phyloP scores from a whole-genome alignment of 805 yeast genomes.

The Metschnikowia bowlesiae region DNA sequence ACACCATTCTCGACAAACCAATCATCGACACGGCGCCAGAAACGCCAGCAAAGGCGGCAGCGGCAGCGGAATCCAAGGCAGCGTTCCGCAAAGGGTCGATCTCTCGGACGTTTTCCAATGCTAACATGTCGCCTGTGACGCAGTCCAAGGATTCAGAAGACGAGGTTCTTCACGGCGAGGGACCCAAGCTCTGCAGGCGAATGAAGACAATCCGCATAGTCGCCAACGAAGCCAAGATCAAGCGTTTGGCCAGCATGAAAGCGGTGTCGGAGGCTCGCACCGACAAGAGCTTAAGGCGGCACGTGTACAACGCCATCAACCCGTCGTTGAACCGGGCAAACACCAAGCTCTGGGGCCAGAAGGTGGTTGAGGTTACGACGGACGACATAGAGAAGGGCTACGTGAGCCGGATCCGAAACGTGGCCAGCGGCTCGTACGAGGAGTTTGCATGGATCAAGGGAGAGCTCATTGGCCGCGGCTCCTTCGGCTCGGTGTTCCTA shows the following conservation, averaged over 20 bases:
- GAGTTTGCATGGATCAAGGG: slow-evolving; percentile 98
- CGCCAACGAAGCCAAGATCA: slow-evolving; percentile 75
- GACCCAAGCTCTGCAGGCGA: slow-evolving; percentile 48
- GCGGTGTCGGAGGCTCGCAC: slow-evolving; percentile 9
- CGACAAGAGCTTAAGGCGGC: neutral
- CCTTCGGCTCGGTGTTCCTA: slow-evolving; percentile 89
- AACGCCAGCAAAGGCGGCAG: slow-evolving; percentile 37
- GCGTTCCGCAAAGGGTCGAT: slow-evolving; percentile 20
- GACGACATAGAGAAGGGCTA: slow-evolving; percentile 58
- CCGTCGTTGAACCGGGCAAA: slow-evolving; percentile 55
- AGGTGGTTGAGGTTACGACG: slow-evolving; percentile 84
- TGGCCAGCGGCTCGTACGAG: slow-evolving; percentile 58
- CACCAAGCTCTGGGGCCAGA: slow-evolving; percentile 98
- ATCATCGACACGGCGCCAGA: slow-evolving; percentile 67
- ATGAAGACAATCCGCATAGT: slow-evolving; percentile 91
- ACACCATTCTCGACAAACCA: slow-evolving; percentile 87
- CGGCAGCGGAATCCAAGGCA: slow-evolving; percentile 21
- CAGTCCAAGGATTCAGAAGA: slow-evolving; percentile 26
- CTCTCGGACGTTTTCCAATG: slow-evolving; percentile 42
- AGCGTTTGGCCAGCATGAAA: slow-evolving; percentile 27
- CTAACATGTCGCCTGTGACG: slow-evolving; percentile 34
- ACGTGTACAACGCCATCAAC: slow-evolving; percentile 1
- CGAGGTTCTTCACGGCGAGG: slow-evolving; percentile 35
- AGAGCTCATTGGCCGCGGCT: slow-evolving; percentile 92
- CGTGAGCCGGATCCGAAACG: slow-evolving; percentile 60